Conservation (phyloP, 192 early-diverging fungal genomes). For the Coemansia umbellata region DNA sequence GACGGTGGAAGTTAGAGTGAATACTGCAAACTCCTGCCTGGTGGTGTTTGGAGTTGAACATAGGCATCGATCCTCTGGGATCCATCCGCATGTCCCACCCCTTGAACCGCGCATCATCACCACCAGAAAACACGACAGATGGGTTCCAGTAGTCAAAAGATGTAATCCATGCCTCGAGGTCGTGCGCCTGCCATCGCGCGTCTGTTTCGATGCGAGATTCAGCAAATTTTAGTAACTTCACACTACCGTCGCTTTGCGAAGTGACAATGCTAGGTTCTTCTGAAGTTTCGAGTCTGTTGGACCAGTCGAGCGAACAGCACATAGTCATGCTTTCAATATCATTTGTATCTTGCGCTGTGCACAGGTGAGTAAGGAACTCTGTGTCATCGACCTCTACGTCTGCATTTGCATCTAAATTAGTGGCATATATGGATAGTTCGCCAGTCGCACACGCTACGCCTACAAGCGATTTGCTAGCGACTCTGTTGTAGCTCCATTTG, state of each 20-base stretch:
- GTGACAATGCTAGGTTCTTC: conserved; percentile 50
- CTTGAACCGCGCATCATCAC: conserved; percentile 83
- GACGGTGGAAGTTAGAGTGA: conserved; percentile 73
- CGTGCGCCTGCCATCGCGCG: conserved; percentile 75
- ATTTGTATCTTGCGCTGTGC: conserved; percentile 14
- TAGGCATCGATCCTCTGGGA: conserved; percentile 27
- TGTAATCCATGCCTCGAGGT: conserved; percentile 90
- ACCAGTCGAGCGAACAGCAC: conserved; percentile 89
- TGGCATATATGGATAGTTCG: conserved; percentile 50
- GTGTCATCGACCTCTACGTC: conserved; percentile 1
- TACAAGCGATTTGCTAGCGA: conserved; percentile 48
- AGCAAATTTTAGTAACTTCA: conserved; percentile 54
- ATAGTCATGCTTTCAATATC: conserved; percentile 44
- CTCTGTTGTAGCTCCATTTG: conserved; percentile 63
- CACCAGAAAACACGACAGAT: conserved; percentile 65
- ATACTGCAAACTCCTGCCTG: conserved; percentile 90
- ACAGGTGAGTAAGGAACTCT: conserved; percentile 29
- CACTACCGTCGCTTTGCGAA: conserved; percentile 74
- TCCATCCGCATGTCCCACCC: conserved; percentile 80
- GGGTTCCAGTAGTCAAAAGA: conserved; percentile 84
- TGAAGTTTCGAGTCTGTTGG: conserved; percentile 49
- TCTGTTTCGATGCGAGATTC: conserved; percentile 33
- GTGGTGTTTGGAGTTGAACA: conserved; percentile 68
- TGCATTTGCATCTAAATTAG: conserved; percentile 35
- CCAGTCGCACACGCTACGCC: conserved; percentile 65